Evolutionary conservation across 306 rosid species (phyloP).

Genomic region (Lathyrus sativus): DNA sequence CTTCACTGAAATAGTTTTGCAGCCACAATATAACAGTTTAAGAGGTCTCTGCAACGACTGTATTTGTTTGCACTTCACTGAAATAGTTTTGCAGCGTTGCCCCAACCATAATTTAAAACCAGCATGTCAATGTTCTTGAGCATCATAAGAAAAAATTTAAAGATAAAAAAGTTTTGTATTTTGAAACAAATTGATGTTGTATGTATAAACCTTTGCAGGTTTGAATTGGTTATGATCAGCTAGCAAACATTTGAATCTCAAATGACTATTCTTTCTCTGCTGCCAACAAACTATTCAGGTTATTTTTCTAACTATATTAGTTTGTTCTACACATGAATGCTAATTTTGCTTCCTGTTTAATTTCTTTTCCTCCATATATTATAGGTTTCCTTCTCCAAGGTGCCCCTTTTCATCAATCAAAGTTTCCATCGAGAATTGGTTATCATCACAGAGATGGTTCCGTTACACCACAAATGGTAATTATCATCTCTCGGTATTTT

Average conservation of each 20-base stretch:
- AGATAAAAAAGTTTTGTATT: neutral
- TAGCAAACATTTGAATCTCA: conserved; percentile 32
- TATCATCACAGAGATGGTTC: conserved; percentile 34
- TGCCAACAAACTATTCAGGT: conserved; percentile 50
- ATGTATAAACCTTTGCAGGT: conserved; percentile 25
- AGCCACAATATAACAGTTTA: neutral
- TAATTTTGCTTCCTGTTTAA: conserved; percentile 25
- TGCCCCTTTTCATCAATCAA: conserved; percentile 46
- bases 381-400: conserved; percentile 47
- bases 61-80: neutral
- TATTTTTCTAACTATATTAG: conserved; percentile 5
- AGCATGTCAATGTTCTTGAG: neutral
- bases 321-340: conserved; percentile 11
- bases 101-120: neutral
- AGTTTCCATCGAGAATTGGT: conserved; percentile 38
- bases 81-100: too few relatives aligned
- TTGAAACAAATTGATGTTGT: neutral
- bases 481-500: conserved; percentile 11
- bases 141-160: neutral
- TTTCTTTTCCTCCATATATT: conserved; percentile 25
- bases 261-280: conserved; percentile 48
- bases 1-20: neutral
- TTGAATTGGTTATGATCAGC: conserved; percentile 13
- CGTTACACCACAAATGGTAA: conserved; percentile 44
- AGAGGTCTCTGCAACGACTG: neutral